Evolutionary conservation across 2,329 filamentous ascomycete species (phyloP), one percentile per base, ranked within the genome.

Genomic region (Gnomoniopsis sp.): DNA sequence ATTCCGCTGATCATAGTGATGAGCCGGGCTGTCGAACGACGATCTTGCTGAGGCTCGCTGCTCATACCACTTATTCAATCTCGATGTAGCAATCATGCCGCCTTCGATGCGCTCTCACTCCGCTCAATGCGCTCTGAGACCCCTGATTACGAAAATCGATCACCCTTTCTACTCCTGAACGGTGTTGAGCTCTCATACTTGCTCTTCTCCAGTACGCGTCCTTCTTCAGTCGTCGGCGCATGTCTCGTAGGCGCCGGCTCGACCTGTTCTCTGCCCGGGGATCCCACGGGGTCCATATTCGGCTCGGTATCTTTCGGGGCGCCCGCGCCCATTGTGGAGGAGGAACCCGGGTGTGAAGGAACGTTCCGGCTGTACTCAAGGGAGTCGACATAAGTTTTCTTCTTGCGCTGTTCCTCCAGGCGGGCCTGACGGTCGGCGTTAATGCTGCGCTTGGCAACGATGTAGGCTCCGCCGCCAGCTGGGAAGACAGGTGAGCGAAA

Each of bases 361-460:
- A 73, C 68, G 66, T 75, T 72, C 48, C 70, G 65, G 47, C 74
- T 71, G 63, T 81, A 74, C 67, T 87, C 83, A 61, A 86, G 73
- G n/a, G 79, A 78, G 26, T 81, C 75, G 44, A 80, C 76, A 66
- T 79, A 76, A 59, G 81, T 82, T 76, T 82, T 88, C 76, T 88
- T 87, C 66, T 85, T 76, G 57, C 83, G 81, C 59, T 80, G 82
- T 62, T 89, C 86, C 67, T 89, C 83, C 65, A 89, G 84, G 68
- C 90, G 86, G 61, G 85, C 79, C 62, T 84, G 81, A 64, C 93
- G 90, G 75, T 97, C 92, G 66, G 90, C 90, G 72, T 97, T 96
- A 82, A 99, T 96, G 73, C 88, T 88, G 70, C 86, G 84, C 82
- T 99, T 99, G 64, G 95, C 95, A 72, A 97, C 96, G 79, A 90